A percentile compares a stretch with the other conserved stretches of the same genome.
phyloP scores from a whole-genome alignment of 2,329 filamentous ascomycete genomes.

The Talaromyces rugulosus region DNA sequence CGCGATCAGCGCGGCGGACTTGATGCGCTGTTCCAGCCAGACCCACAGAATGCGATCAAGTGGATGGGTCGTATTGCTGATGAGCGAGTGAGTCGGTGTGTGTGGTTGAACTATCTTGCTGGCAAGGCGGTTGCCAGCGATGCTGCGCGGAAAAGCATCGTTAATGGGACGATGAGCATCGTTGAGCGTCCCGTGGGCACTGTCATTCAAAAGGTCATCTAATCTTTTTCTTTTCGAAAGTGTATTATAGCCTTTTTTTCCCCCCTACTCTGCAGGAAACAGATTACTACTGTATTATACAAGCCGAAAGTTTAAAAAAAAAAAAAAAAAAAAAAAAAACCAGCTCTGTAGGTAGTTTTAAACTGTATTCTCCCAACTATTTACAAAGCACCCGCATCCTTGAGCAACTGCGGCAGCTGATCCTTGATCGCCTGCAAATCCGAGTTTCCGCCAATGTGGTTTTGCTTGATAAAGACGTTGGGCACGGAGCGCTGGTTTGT shows the following conservation, averaged over 20 bases:
- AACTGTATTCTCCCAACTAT: background rate
- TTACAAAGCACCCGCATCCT: conserved; percentile 60
- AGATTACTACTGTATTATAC: background rate
- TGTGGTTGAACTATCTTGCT: conserved; percentile 88
- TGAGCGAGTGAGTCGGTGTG: conserved; percentile 70
- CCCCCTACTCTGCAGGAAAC: background rate
- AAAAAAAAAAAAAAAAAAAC: too few relatives aligned
- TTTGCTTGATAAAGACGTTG: conserved; percentile 85
- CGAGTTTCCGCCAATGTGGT: conserved; percentile 96
- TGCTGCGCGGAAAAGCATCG: conserved; percentile 71
- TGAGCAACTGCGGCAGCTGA: conserved; percentile 62
- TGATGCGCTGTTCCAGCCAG: conserved; percentile 61
- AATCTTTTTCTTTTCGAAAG: conserved; percentile 2
- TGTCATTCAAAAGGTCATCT: conserved; percentile 69
- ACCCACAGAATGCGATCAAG: conserved; percentile 44
- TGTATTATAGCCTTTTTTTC: background rate
- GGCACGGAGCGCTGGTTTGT: conserved; percentile 84
- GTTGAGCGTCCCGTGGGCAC: conserved; percentile 85
- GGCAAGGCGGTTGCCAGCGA: conserved; percentile 86
- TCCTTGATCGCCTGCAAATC: conserved; percentile 66
- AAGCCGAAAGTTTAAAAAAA: too few relatives aligned
- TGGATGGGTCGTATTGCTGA: conserved; percentile 70
- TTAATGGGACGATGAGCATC: conserved; percentile 82
- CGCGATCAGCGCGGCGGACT: conserved; percentile 64
- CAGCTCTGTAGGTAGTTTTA: too few relatives aligned